Evolutionary conservation across 2,329 filamentous ascomycete genomes (phyloP).

Genomic region (Colletotrichum liriopes): DNA sequence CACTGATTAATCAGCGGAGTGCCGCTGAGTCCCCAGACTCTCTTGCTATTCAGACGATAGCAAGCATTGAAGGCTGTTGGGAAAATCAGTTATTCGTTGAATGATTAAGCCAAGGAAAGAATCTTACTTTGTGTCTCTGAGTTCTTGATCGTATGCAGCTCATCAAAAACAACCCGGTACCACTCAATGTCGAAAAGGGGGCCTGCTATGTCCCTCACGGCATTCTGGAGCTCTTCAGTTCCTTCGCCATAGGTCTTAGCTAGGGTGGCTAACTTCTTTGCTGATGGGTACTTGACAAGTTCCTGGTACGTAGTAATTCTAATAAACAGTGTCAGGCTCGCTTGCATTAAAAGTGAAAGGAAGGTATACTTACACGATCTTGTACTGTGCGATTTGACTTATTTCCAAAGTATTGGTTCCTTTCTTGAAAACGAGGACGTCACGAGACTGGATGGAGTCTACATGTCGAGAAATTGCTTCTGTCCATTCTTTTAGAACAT

Average conservation of each 20-base stretch:
- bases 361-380: constrained; percentile 15
- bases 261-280: neutral
- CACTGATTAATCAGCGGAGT: constrained; percentile 1
- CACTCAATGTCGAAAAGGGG: constrained; percentile 1
- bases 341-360: no score
- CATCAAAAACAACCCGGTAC: constrained; percentile 46
- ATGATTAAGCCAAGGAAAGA: no score
- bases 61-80: neutral
- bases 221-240: neutral
- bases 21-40: constrained; percentile 3
- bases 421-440: neutral
- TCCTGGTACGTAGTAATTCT: constrained; percentile 7
- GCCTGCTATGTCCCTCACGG: neutral
- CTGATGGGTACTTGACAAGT: neutral
- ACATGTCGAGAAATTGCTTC: neutral
- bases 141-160: constrained; percentile 72
- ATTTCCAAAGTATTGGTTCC: neutral
- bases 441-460: neutral
- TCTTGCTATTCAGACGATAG: neutral
- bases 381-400: neutral
- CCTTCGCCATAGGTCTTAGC: neutral
- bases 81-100: neutral
- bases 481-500: neutral
- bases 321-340: neutral
- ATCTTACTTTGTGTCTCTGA: constrained; percentile 51